These are phyloP conservation scores for Hemileia vastatrix DNA, from an alignment of 1,284 basidiomycete genomes.

Conservation along the genomic window DNA sequence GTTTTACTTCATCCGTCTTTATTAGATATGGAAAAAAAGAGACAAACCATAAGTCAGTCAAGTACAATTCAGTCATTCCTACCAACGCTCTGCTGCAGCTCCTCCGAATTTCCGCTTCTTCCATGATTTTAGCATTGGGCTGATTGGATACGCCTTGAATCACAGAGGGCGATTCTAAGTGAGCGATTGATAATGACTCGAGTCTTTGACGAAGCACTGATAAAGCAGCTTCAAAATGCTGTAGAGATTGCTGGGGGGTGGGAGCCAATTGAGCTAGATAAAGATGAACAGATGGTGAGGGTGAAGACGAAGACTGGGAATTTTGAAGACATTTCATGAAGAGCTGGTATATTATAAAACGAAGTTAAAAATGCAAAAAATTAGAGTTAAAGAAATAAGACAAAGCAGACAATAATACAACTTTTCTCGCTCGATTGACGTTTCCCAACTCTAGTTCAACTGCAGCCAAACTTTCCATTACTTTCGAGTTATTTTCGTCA, in stretches of 20 bases:
- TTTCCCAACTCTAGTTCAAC: slow-evolving; percentile 56
- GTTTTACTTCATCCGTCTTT: slow-evolving; percentile 64
- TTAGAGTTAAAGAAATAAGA: slow-evolving; percentile 4
- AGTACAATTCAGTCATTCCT: slow-evolving; percentile 91
- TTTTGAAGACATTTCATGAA: slow-evolving; percentile 20
- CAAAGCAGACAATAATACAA: slow-evolving; percentile 45
- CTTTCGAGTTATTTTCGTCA: slow-evolving; percentile 3
- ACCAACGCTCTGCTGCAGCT: slow-evolving; percentile 75
- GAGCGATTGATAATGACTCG: too few relatives aligned
- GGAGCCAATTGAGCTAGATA: slow-evolving; percentile 79
- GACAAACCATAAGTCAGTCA: slow-evolving; percentile 78
- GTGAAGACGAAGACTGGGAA: slow-evolving; percentile 45
- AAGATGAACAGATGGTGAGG: slow-evolving; percentile 65
- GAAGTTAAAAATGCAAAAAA: not conserved
- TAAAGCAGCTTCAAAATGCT: slow-evolving; percentile 70
- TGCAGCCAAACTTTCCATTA: slow-evolving; percentile 32
- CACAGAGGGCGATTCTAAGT: too few relatives aligned
- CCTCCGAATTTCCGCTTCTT: slow-evolving; percentile 52
- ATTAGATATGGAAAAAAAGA: slow-evolving; percentile 66
- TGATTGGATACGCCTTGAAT: too few relatives aligned
- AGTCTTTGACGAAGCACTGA: slow-evolving; percentile 62
- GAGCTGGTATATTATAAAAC: not conserved
- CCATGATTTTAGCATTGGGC: slow-evolving; percentile 6
- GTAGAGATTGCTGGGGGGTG: slow-evolving; percentile 65
- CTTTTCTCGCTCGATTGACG: slow-evolving; percentile 60